Evolutionary conservation across 495 filamentous ascomycete genomes (phyloP), one percentile per base, ranked within the genome.

Genomic region (Niebla homalea): DNA sequence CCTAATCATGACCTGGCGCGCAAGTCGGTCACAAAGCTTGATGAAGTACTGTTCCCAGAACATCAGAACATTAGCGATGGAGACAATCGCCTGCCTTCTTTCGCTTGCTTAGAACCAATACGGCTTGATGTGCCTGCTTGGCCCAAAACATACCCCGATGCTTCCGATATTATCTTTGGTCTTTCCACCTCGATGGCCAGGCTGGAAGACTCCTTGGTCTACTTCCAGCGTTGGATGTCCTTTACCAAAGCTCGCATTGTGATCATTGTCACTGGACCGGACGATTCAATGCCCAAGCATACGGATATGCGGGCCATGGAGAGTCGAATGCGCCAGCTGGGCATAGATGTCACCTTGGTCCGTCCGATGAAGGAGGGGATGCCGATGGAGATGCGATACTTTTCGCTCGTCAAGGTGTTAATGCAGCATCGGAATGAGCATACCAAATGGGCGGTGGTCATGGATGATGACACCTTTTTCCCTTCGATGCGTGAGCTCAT

Each of bases 381-480:
- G 5, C 18, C 18, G 1, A 55, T 70, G 19, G 60, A 71, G 18
- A 67, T 74, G 36, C 72, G 78, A 32, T 82, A 85, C 55, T 82
- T 84, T 54, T 68, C 75, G 0, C 60, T 84, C 20, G 57, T 84
- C 4, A 63, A 70, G 15, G 64, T 73, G 19, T 62, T 84, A 43
- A 65, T 74, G 36, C 53, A 67, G 6, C 57, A 70, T 48, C 54
- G 68, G n/a, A 67, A 67, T 8, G 63, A 69, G 1, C 48, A 66
- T 2, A 81, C 77, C 0, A 60, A 66, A 29, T 86, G 80, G 80
- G 67, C 73, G 12, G 75, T 67, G 43, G 67, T 86, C 29, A 69
- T 84, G 23, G 81, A 86, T 59, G 82, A 86, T 61, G 82, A 86
- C 59, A 84, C 82, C 4, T 83, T 83, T 56, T 79, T 81, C 64